phyloP scores from a whole-genome alignment of 225 moss, liverwort and hornwort genomes.

The Straminergon stramineum region DNA sequence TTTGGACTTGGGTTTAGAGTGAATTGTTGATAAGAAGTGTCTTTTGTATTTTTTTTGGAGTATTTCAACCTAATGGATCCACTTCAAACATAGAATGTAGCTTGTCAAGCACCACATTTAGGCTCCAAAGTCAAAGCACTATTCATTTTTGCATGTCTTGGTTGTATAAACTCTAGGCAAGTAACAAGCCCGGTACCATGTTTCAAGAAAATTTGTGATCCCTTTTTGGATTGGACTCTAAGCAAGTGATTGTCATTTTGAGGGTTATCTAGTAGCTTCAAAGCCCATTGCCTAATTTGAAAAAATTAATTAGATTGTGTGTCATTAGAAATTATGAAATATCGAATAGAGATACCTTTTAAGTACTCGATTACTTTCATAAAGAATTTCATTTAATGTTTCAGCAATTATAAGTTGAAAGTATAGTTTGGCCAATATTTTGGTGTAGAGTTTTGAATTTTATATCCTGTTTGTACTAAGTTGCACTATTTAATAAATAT shows the following conservation, averaged over 20 bases:
- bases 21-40: no score
- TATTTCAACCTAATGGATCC: no score
- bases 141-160: no score
- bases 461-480: fast-evolving
- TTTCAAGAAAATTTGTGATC: background rate
- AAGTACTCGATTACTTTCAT: no score
- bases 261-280: background rate
- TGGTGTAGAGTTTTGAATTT: background rate
- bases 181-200: no score
- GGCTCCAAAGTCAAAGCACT: no score
- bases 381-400: no score
- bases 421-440: background rate
- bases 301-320: background rate
- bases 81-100: background rate
- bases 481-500: background rate
- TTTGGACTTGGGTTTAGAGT: background rate
- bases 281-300: background rate
- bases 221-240: fast-evolving
- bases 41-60: no score
- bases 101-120: no score
- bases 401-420: no score
- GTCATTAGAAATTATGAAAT: background rate
- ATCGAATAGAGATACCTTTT: background rate
- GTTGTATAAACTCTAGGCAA: no score
- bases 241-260: background rate